A percentile compares a stretch with the other conserved stretches of the same genome.
Conservation (phyloP, 495 filamentous ascomycete species). For the Talaromyces stipitatus region DNA sequence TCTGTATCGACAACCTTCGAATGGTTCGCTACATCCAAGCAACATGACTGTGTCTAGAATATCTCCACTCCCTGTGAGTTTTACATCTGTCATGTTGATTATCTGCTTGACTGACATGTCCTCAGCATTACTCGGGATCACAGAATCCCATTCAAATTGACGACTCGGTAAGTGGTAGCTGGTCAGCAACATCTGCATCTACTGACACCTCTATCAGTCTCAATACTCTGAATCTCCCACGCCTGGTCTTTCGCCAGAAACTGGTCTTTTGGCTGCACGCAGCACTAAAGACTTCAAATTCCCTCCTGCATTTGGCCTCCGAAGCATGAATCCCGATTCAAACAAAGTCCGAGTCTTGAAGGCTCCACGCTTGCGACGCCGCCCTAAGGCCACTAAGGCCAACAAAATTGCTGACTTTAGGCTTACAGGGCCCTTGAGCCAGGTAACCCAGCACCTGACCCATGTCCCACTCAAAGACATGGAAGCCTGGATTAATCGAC, state of each 20-base stretch:
- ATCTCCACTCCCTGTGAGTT: neutral
- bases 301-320: neutral
- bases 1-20: neutral
- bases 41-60: neutral
- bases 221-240: neutral
- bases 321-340: neutral
- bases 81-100: neutral
- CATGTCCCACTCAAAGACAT: conserved; percentile 69
- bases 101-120: neutral
- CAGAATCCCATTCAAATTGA: neutral
- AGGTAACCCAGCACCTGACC: conserved; percentile 60
- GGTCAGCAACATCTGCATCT: neutral
- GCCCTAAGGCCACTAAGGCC: conserved; percentile 32
- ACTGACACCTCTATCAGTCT: neutral
- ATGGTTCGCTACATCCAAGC: neutral
- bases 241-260: neutral
- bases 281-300: neutral
- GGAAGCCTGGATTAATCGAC: conserved; percentile 70
- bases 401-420: conserved; percentile 46
- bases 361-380: conserved; percentile 19
- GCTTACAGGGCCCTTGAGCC: conserved; percentile 65
- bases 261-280: conserved; percentile 1
- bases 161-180: neutral
- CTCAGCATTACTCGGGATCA: neutral
- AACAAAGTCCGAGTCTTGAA: conserved; percentile 28